Conservation (phyloP, 495 filamentous ascomycete species). For the Hypomontagnella submonticulosa region DNA sequence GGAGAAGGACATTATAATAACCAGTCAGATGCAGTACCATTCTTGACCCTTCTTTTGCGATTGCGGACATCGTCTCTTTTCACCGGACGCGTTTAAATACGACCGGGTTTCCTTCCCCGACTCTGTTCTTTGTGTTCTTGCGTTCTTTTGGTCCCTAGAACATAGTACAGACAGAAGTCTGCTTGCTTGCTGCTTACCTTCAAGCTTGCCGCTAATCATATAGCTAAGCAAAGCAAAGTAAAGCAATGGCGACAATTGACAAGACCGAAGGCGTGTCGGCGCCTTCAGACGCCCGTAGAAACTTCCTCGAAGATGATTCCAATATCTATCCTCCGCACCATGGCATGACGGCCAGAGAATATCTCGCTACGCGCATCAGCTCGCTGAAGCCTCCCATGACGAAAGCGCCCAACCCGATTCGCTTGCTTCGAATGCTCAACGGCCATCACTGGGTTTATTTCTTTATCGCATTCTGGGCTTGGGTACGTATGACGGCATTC, state of each 20-base stretch:
- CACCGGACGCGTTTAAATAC: conserved; percentile 33
- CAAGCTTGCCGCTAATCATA: conserved; percentile 11
- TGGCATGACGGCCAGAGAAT: conserved; percentile 68
- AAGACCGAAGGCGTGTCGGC: conserved; percentile 16
- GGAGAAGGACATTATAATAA: conserved; percentile 22
- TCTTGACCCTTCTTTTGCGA: background rate
- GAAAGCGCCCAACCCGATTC: conserved; percentile 82
- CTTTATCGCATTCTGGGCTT: conserved; percentile 73
- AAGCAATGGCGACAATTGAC: conserved; percentile 35
- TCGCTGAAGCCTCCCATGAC: conserved; percentile 81
- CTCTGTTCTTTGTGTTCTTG: conserved; percentile 25
- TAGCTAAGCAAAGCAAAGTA: too few relatives aligned
- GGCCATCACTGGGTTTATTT: conserved; percentile 89
- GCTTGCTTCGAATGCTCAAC: conserved; percentile 73
- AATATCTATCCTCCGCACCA: conserved; percentile 51
- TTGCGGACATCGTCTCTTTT: background rate
- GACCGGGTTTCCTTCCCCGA: conserved; percentile 19
- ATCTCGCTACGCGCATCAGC: conserved; percentile 76
- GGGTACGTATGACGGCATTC: conserved; percentile 57
- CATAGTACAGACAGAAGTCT: conserved; percentile 20
- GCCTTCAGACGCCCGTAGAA: conserved; percentile 12
- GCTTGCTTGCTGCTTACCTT: conserved; percentile 7
- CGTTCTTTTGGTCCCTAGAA: conserved; percentile 6
- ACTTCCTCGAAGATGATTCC: conserved; percentile 25
- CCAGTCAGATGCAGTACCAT: conserved; percentile 5